A percentile compares a stretch with the other conserved stretches of the same genome.
Evolutionary conservation across 495 filamentous ascomycete species (phyloP).

Genomic region (Penicillium flavigenum): DNA sequence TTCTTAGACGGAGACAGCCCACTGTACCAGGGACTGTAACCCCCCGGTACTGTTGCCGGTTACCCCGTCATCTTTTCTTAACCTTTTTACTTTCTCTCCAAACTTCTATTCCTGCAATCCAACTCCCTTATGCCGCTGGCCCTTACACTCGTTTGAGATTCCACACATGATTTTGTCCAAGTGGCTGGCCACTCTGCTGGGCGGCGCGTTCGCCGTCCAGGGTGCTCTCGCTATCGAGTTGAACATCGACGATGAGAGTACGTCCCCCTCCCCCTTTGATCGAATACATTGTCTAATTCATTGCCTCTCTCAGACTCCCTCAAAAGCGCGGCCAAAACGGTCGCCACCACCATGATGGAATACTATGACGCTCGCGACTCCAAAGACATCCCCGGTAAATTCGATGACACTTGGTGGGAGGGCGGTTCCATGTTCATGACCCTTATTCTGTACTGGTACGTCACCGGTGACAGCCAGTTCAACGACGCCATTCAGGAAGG

Average conservation of each 20-base stretch:
- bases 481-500: constrained; percentile 60
- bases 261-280: constrained; percentile 13
- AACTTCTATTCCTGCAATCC: not conserved
- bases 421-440: constrained; percentile 72
- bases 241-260: constrained; percentile 36
- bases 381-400: constrained; percentile 62
- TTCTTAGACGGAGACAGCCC: constrained; percentile 11
- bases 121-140: constrained; percentile 15
- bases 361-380: constrained; percentile 64
- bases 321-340: constrained; percentile 56
- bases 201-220: constrained; percentile 29
- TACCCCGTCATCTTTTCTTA: constrained; percentile 8
- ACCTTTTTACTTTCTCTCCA: constrained; percentile 1
- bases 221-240: constrained; percentile 35
- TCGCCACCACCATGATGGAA: constrained; percentile 63
- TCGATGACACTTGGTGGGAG: constrained; percentile 73
- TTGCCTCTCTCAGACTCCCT: constrained; percentile 50
- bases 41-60: constrained; percentile 10
- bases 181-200: constrained; percentile 29
- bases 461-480: constrained; percentile 69
- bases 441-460: constrained; percentile 76
- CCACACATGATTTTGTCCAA: constrained; percentile 26
- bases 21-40: constrained; percentile 7
- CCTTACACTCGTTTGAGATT: constrained; percentile 18
- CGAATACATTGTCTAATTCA: constrained; percentile 2